These are phyloP conservation scores for Colletotrichum tofieldiae DNA, from an alignment of 2,329 filamentous ascomycete species.

Conservation along the genomic window DNA sequence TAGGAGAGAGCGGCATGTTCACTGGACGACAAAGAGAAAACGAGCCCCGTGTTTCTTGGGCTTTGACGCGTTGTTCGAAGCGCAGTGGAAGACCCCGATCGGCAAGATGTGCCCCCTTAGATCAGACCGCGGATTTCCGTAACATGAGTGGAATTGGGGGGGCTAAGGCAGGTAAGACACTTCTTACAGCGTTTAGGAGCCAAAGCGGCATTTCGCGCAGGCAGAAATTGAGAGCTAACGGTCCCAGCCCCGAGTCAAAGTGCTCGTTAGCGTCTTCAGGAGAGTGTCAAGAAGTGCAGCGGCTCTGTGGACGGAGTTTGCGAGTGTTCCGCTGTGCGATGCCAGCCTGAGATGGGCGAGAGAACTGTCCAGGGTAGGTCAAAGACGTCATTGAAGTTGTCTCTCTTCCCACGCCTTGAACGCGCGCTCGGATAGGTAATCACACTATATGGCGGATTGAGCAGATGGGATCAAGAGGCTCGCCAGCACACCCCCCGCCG, in stretches of 20 bases:
- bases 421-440: not conserved
- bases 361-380: not conserved
- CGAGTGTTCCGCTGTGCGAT: not conserved
- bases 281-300: slow-evolving; percentile 14
- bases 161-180: slow-evolving; percentile 6
- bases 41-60: slow-evolving; percentile 22
- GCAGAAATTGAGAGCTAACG: slow-evolving; percentile 15
- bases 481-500: not conserved
- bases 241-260: slow-evolving; percentile 31
- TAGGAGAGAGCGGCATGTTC: slow-evolving; percentile 10
- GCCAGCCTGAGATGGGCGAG: not conserved
- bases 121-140: slow-evolving; percentile 26
- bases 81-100: slow-evolving; percentile 19
- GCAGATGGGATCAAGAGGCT: not conserved
- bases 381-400: slow-evolving; percentile 6
- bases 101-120: slow-evolving; percentile 22
- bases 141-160: slow-evolving; percentile 1
- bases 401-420: not conserved
- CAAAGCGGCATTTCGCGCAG: slow-evolving; percentile 34
- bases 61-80: slow-evolving; percentile 35
- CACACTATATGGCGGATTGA: not conserved
- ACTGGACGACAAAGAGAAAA: slow-evolving; percentile 31
- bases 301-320: not conserved
- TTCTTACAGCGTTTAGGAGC: slow-evolving; percentile 3
- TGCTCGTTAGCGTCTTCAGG: slow-evolving; percentile 27